phyloP scores from a whole-genome alignment of 1,139 yeast genomes.

The Candida sojae region DNA sequence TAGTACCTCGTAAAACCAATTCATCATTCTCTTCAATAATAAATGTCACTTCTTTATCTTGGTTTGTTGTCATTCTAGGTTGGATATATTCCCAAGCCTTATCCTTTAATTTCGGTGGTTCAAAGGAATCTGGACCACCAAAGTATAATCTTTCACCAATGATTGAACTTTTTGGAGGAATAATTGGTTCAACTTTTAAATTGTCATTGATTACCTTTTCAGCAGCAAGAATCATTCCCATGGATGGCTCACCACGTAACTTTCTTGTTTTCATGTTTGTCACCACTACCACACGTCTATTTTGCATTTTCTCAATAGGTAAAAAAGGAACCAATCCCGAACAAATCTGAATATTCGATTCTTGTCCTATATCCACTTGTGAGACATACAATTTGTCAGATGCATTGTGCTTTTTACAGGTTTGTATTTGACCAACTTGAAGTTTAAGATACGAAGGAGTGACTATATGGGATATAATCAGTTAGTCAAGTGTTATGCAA shows the following conservation, averaged over 20 bases:
- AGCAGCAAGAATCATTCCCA: conserved; percentile 63
- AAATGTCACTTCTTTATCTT: conserved; percentile 14
- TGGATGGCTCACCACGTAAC: conserved; percentile 70
- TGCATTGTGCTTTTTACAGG: conserved; percentile 46
- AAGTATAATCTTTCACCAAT: conserved; percentile 35
- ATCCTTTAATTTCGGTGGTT: conserved; percentile 31
- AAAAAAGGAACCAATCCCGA: conserved; percentile 74
- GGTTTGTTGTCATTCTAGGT: conserved; percentile 21
- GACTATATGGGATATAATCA: neutral
- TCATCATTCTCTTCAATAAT: conserved; percentile 12
- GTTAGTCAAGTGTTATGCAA: neutral
- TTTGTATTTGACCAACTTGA: conserved; percentile 47
- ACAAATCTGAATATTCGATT: conserved; percentile 44
- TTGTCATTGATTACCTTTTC: conserved; percentile 16
- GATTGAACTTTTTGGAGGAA: conserved; percentile 31
- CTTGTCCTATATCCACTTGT: conserved; percentile 31
- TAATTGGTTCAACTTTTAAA: conserved; percentile 33
- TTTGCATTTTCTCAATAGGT: conserved; percentile 80
- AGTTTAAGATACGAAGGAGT: conserved; percentile 28
- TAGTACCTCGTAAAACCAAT: conserved; percentile 8
- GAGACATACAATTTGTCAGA: conserved; percentile 60
- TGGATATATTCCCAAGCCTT: conserved; percentile 37
- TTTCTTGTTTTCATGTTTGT: conserved; percentile 89
- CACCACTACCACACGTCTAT: conserved; percentile 77
- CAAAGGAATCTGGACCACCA: conserved; percentile 18